Conservation (phyloP, 108 stramenopile species). For the Fragilaria crotonensis region DNA sequence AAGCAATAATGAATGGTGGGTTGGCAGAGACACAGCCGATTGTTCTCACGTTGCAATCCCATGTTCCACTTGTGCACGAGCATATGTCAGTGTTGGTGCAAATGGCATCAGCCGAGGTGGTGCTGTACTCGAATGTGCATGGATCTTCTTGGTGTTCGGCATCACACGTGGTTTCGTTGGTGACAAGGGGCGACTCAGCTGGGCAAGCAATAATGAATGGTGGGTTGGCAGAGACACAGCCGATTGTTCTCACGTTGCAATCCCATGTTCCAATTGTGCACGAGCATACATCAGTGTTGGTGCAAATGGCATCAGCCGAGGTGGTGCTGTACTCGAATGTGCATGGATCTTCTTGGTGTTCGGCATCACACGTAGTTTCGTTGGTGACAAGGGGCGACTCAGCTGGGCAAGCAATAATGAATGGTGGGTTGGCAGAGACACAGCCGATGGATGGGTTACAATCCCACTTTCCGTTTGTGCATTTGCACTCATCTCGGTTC, state of each 20-base stretch:
- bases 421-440: not conserved
- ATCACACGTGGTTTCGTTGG: not conserved
- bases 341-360: not conserved
- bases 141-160: not conserved
- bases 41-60: not conserved
- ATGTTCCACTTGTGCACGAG: not conserved
- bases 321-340: not conserved
- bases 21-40: not conserved
- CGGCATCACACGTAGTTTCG: not conserved
- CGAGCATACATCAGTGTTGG: not conserved
- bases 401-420: slow-evolving; percentile 4
- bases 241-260: not conserved
- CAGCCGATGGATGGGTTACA: not conserved
- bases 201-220: not conserved
- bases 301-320: not conserved
- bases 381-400: not conserved
- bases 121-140: not conserved
- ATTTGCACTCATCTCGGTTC: not conserved
- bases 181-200: not conserved
- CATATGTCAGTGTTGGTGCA: not conserved
- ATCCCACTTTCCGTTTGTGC: not conserved
- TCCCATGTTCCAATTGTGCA: slow-evolving; percentile 3
- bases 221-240: slow-evolving; percentile 3
- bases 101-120: not conserved
- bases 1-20: slow-evolving; percentile 4